Evolutionary conservation across 2,329 filamentous ascomycete genomes (phyloP).

Genomic region (Sporothrix variecibatus): DNA sequence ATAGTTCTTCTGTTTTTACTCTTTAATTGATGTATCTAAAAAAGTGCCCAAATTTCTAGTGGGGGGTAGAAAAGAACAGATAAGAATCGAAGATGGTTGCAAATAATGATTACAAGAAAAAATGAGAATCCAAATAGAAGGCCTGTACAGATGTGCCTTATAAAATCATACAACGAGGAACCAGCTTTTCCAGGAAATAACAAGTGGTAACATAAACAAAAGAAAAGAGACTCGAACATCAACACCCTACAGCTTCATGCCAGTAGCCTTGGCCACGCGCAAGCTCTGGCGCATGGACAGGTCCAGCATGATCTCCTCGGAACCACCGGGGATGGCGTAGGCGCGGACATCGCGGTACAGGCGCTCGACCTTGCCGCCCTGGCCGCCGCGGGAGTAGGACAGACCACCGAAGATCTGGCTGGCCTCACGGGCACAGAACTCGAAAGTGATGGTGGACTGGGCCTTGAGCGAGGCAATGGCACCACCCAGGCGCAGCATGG

Average conservation of each 20-base stretch:
- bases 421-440: slow-evolving; percentile 96
- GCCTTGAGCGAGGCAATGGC: slow-evolving; percentile 94
- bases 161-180: slow-evolving; percentile 16
- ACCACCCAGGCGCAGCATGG: slow-evolving; percentile 92
- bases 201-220: neutral
- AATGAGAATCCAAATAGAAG: neutral
- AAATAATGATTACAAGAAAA: neutral
- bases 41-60: neutral
- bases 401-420: slow-evolving; percentile 96
- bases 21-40: neutral
- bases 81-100: neutral
- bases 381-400: slow-evolving; percentile 87
- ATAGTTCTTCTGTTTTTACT: neutral
- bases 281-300: slow-evolving; percentile 83
- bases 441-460: slow-evolving; percentile 89
- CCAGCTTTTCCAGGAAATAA: slow-evolving; percentile 9
- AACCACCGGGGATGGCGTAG: slow-evolving; percentile 93
- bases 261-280: slow-evolving; percentile 81
- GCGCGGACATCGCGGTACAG: slow-evolving; percentile 93
- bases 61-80: neutral
- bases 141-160: slow-evolving; percentile 2
- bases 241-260: slow-evolving; percentile 81
- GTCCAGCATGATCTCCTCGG: slow-evolving; percentile 98
- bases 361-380: slow-evolving; percentile 93
- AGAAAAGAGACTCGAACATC: neutral